phyloP scores from a whole-genome alignment of 208 protist genomes.

The Lotmaria passim region DNA sequence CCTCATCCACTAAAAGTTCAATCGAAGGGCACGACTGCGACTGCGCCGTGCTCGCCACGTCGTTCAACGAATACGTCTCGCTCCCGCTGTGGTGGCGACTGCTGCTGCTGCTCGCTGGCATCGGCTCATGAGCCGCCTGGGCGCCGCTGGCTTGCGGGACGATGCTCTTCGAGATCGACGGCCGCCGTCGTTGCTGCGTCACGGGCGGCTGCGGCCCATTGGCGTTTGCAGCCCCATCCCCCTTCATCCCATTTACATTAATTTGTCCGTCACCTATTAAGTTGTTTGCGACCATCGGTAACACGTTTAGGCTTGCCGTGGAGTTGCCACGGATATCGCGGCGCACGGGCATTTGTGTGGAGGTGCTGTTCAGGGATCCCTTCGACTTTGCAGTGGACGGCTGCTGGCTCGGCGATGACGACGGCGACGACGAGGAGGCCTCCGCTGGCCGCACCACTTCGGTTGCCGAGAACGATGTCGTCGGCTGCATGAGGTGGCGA shows the following conservation, averaged over 20 bases:
- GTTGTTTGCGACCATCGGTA: slow-evolving; percentile 3
- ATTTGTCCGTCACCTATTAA: not conserved
- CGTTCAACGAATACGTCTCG: slow-evolving; percentile 7
- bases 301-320: not conserved
- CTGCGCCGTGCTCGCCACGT: not conserved
- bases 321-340: not conserved
- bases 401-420: not conserved
- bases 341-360: not conserved
- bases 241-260: too few species aligned
- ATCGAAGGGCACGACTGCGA: slow-evolving; percentile 22
- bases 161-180: not conserved
- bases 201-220: not conserved
- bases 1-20: slow-evolving; percentile 16
- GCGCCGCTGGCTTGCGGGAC: not conserved
- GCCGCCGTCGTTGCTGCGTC: not conserved
- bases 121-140: not conserved
- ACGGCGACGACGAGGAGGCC: not conserved
- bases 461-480: not conserved
- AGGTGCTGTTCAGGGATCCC: not conserved
- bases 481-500: not conserved
- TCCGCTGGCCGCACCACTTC: slow-evolving; percentile 1
- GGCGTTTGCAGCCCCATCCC: not conserved
- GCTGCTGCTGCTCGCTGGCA: not conserved
- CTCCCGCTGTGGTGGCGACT: slow-evolving; percentile 8
- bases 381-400: not conserved